Evolutionary conservation across 495 filamentous ascomycete species (phyloP).

Genomic region (Aspergillus funiculosus): DNA sequence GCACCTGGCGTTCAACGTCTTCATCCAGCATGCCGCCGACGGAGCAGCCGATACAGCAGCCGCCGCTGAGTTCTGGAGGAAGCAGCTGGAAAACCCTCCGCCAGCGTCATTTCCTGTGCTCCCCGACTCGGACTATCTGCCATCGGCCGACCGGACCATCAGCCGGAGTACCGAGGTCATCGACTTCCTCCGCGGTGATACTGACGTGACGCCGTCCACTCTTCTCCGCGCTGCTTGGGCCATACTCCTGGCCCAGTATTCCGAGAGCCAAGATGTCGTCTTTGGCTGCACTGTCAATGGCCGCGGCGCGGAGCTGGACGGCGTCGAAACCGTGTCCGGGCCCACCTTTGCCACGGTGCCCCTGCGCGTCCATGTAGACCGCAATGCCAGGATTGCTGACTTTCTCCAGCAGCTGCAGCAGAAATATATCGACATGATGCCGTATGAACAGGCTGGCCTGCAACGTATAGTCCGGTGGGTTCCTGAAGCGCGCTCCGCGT

Average conservation of each 20-base stretch:
- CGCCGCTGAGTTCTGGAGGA: conserved; percentile 3
- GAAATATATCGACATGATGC: conserved; percentile 24
- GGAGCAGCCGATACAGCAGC: conserved; percentile 17
- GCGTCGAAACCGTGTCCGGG: conserved; percentile 37
- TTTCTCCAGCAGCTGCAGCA: conserved; percentile 30
- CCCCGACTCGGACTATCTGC: too few relatives aligned
- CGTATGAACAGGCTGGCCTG: conserved; percentile 13
- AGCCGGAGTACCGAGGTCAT: too few relatives aligned
- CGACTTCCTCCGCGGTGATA: too few relatives aligned
- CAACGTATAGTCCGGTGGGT: conserved; percentile 10
- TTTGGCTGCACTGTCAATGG: conserved; percentile 39
- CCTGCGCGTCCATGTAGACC: conserved; percentile 23
- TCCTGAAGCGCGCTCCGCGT: too few relatives aligned
- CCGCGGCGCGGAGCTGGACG: conserved; percentile 31
- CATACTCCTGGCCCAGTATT: conserved; percentile 28
- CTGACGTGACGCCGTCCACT: conserved; percentile 38
- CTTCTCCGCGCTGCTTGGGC: conserved; percentile 40
- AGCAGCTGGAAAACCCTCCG: conserved; percentile 6
- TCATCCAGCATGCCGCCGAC: too few relatives aligned
- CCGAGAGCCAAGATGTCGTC: conserved; percentile 31
- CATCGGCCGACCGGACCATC: too few relatives aligned
- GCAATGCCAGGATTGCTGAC: conserved; percentile 18
- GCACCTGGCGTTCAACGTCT: too few relatives aligned
- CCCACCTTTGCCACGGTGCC: conserved; percentile 41
- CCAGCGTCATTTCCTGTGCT: too few relatives aligned